These are phyloP conservation scores for Suillus brevipes DNA, from an alignment of 768 basidiomycete species.

Conservation along the genomic window DNA sequence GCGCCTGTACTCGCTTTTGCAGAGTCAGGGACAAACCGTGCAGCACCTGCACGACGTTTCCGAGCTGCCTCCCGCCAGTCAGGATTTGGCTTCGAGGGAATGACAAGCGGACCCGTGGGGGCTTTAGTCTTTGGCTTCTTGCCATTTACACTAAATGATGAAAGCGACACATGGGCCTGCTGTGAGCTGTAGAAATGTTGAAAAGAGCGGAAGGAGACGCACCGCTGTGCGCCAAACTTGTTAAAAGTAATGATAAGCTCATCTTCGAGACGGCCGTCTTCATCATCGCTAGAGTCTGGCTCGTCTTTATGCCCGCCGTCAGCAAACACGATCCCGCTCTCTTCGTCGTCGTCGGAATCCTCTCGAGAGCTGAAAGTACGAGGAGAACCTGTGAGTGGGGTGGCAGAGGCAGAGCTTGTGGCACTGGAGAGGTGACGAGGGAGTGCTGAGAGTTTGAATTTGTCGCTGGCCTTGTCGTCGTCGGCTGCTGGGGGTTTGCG, in stretches of 20 bases:
- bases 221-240: constrained; percentile 80
- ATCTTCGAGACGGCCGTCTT: constrained; percentile 54
- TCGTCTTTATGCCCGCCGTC: constrained; percentile 29
- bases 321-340: constrained; percentile 26
- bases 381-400: constrained; percentile 60
- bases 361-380: constrained; percentile 25
- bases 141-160: constrained; percentile 42
- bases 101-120: constrained; percentile 70
- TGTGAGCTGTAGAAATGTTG: constrained; percentile 73
- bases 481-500: constrained; percentile 71
- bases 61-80: constrained; percentile 88
- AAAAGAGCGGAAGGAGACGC: constrained; percentile 44
- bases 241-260: constrained; percentile 75
- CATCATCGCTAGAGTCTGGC: constrained; percentile 56
- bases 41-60: constrained; percentile 42
- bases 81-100: constrained; percentile 80
- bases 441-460: constrained; percentile 60
- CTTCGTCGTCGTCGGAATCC: constrained; percentile 28
- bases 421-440: constrained; percentile 53
- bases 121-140: constrained; percentile 38
- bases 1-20: constrained; percentile 54
- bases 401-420: constrained; percentile 46
- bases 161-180: constrained; percentile 35
- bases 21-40: constrained; percentile 62
- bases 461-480: constrained; percentile 59